A percentile compares a stretch with the other conserved stretches of the same genome.
Conservation (phyloP, 2,329 filamentous ascomycete genomes). For the Monosporascus sp. region DNA sequence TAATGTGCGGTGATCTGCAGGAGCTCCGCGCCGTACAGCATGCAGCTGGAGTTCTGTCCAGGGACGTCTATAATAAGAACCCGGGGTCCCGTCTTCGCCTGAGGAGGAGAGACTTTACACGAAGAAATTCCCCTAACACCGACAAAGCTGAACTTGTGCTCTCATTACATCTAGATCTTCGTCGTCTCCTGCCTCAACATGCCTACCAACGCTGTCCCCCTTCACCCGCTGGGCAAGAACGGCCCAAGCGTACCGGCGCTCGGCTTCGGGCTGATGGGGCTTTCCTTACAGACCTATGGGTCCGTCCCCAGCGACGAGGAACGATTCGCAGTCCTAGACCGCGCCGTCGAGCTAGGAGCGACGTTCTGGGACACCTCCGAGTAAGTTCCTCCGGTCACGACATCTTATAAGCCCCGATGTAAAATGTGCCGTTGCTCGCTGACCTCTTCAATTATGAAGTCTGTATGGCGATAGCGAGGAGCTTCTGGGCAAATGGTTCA, state of each 20-base stretch:
- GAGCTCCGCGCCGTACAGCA: too few relatives aligned
- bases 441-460: conserved; percentile 5
- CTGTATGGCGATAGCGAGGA: conserved; percentile 43
- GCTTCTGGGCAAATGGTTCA: conserved; percentile 44
- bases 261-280: conserved; percentile 18
- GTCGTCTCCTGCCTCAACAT: conserved; percentile 1
- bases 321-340: conserved; percentile 38
- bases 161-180: not conserved
- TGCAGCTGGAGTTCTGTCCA: too few relatives aligned
- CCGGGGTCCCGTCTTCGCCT: too few relatives aligned
- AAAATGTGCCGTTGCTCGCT: not conserved
- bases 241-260: conserved; percentile 15
- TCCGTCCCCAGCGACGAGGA: conserved; percentile 29
- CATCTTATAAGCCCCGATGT: not conserved
- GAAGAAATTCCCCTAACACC: too few relatives aligned
- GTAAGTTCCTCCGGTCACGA: conserved; percentile 7
- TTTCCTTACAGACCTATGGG: conserved; percentile 11
- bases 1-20: too few relatives aligned
- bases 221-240: conserved; percentile 15
- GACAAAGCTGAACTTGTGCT: too few relatives aligned
- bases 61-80: too few relatives aligned
- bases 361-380: conserved; percentile 39
- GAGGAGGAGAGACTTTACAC: too few relatives aligned
- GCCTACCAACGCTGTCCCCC: conserved; percentile 9
- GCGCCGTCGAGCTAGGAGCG: conserved; percentile 36